Base-by-base conservation (phyloP, 352 stramenopile genomes). In the Sclerospora graminicola region DNA sequence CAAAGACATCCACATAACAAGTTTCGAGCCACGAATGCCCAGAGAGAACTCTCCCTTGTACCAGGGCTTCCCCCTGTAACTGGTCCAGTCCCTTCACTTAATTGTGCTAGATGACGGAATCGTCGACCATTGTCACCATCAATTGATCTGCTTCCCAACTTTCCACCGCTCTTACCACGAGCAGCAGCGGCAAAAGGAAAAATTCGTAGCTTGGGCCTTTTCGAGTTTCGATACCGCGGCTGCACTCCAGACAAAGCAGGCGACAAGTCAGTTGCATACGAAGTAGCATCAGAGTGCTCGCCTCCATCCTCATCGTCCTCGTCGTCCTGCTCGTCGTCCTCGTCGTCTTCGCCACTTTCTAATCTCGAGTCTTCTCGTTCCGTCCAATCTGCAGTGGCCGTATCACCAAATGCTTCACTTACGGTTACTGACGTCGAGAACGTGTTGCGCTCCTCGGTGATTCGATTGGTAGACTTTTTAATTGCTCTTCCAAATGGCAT, bases 391-490 rank as follows among this genome's bases (percentile, higher is more conserved):
- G 47, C 52, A 20, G 47, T 63, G 13, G 57, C 57, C 23, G 57
- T 75, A 13, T 75, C 68, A 0, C 74, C 71, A 47, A 89, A 84
- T 11, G 73, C 75, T 47, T 89, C 70, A 20, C 72, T 87, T 4
- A 89, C 75, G 4, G 78, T 89, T 24, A 89, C 75, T 1, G 74
- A 87, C 32, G 66, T 68, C 0, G 78, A 87, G 39, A 89, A 89
- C 7, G 78, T 83, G 39, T 89, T 87, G 29, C 78, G 67, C 33
- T 87, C 78, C 41, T 89, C 78, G 1, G 75, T 90, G 45, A 88
- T 88, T 14, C 74, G 47, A 36, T 77, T 84, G 6, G 78, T 90
- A 15, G 73, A 87, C 41, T 90, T 90, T 30, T 90, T 90, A 37
- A 90, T 88, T 14, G 66, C 76, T 4, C 52, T 50, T 19, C 75